Evolutionary conservation across 2,329 filamentous ascomycete genomes (phyloP), one percentile per base, ranked within the genome.

Genomic region (Talaromyces sp.): DNA sequence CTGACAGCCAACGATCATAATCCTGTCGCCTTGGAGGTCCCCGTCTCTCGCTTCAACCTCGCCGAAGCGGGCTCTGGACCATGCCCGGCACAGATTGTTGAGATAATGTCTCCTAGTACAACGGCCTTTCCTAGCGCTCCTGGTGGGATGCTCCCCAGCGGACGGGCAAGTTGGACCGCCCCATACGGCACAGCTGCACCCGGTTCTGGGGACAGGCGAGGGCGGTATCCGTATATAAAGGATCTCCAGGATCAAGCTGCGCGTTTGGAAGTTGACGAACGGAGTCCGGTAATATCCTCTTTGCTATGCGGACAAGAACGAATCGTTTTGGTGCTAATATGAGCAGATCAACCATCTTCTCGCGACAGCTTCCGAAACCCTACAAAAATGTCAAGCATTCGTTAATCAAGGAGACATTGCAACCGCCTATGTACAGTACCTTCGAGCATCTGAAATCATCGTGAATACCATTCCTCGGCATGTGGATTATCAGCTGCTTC

Each of bases 351-450:
- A 67, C 60, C 60, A 71, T 33, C 67, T 78, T 25, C 64, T 78
- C 22, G 66, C 63, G 56, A 71, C 66, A 17, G 74, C 76, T n/a
- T 70, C 71, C 61, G 71, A 74, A 57, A 72, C 75, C 33, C 71
- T 77, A 44, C 66, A 72, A 28, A 69, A 69, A 64, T 72, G 74
- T 17, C 73, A 68, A 58, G 57, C 61, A 22, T 68, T 74, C 59
- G 64, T 69, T 28, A 71, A 76, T 44, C 66, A 69, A 28, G 68
- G 73, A 30, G 67, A 76, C 39, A 85, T 87, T 4, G 92, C 95
- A 70, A 75, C 86, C 42, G 93, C 93, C 3, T 88, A 96, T 60
- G 85, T 89, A 65, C 90, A 96, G 64, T 98, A 93, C 71, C 83
- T 98, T 62, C 85, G 88, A 65, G 91, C 93, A 11, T 92, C 85